Evolutionary conservation across 1,139 yeast species (phyloP).

Genomic region (Pichia sp.): DNA sequence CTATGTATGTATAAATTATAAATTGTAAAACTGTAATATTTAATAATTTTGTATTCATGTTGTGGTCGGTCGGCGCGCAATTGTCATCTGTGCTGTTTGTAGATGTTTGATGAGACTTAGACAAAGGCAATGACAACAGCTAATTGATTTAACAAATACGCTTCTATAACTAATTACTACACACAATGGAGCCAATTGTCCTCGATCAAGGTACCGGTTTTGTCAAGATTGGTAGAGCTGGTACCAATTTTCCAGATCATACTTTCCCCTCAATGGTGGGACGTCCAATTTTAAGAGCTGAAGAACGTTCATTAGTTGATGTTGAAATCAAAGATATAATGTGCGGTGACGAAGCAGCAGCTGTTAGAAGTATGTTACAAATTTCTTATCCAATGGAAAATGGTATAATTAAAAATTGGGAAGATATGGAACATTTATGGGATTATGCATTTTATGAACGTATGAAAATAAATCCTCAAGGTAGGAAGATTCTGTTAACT

Average conservation of each 20-base stretch:
- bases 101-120: neutral
- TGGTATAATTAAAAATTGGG: conserved; percentile 97
- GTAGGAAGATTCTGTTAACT: conserved; percentile 77
- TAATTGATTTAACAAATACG: neutral
- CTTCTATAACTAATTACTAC: neutral
- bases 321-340: conserved; percentile 82
- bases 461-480: conserved; percentile 72
- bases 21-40: neutral
- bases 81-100: neutral
- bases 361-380: conserved; percentile 83
- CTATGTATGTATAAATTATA: too few species aligned
- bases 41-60: neutral
- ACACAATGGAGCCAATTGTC: conserved; percentile 38
- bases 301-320: conserved; percentile 58
- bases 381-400: conserved; percentile 97
- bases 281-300: conserved; percentile 94
- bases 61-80: neutral
- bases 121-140: neutral
- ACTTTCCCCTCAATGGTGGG: conserved; percentile 99
- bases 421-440: conserved; percentile 98
- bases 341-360: conserved; percentile 96
- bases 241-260: conserved; percentile 94
- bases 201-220: conserved; percentile 99
- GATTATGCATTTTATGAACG: conserved; percentile 93
- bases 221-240: conserved; percentile 91